Percentiles rank a stretch among this genome's conserved stretches.
Evolutionary conservation across 768 basidiomycete species (phyloP).

Genomic region (Rubroboletus satanas): DNA sequence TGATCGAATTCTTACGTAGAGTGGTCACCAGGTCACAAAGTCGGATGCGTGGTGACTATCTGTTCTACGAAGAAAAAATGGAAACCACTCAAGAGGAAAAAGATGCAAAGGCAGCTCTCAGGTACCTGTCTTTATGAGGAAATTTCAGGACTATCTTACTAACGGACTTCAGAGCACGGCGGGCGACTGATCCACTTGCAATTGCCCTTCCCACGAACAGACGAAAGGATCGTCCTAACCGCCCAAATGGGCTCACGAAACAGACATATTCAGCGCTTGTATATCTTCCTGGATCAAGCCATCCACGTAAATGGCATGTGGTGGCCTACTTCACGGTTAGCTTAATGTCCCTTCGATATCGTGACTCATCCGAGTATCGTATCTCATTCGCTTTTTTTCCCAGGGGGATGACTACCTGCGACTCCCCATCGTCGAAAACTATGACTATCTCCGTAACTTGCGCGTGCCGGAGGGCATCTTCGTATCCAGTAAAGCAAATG

Average conservation of each 20-base stretch:
- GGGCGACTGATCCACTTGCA: constrained; percentile 59
- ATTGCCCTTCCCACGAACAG: constrained; percentile 56
- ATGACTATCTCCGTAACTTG: constrained; percentile 66
- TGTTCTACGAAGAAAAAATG: constrained; percentile 83
- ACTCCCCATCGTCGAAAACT: constrained; percentile 70
- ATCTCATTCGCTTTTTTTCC: constrained; percentile 10
- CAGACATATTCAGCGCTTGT: constrained; percentile 82
- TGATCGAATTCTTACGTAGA: constrained; percentile 2
- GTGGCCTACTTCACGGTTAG: constrained; percentile 78
- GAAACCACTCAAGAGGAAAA: constrained; percentile 77
- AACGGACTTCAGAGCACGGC: constrained; percentile 42
- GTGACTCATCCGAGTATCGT: neutral
- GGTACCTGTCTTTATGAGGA: constrained; percentile 39
- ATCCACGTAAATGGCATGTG: constrained; percentile 75
- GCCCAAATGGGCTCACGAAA: constrained; percentile 79
- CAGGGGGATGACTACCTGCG: constrained; percentile 67
- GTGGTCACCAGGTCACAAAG: constrained; percentile 65
- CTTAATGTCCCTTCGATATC: neutral
- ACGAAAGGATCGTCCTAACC: constrained; percentile 73
- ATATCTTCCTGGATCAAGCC: constrained; percentile 53
- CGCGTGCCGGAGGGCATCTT: constrained; percentile 70
- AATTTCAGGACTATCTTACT: constrained; percentile 4
- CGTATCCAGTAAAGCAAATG: constrained; percentile 58
- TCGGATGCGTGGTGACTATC: constrained; percentile 76
- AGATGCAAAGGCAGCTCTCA: constrained; percentile 73